These are phyloP conservation scores for Anthostomella pinea DNA, from an alignment of 2,329 filamentous ascomycete species.

Conservation along the genomic window DNA sequence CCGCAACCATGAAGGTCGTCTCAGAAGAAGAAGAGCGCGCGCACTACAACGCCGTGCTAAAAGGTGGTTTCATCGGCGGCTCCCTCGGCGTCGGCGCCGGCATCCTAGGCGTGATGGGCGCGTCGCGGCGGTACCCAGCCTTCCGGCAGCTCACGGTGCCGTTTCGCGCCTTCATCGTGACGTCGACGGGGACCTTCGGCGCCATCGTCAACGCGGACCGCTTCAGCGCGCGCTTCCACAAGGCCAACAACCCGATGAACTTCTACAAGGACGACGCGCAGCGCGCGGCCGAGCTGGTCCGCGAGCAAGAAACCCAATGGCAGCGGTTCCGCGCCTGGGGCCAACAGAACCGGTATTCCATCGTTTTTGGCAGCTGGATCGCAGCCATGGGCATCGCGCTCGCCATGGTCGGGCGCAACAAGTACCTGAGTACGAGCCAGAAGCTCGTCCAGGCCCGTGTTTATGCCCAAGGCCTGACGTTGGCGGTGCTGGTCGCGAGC, in stretches of 20 bases:
- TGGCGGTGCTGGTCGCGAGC: conserved; percentile 78
- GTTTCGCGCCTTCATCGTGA: conserved; percentile 86
- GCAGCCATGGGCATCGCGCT: conserved; percentile 75
- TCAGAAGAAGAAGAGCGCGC: conserved; percentile 88
- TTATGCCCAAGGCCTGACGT: conserved; percentile 85
- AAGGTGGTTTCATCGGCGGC: conserved; percentile 75
- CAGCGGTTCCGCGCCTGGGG: conserved; percentile 71
- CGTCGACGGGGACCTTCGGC: conserved; percentile 76
- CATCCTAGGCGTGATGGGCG: conserved; percentile 62
- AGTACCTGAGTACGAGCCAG: conserved; percentile 70
- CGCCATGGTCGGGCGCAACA: conserved; percentile 73
- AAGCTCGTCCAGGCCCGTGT: conserved; percentile 94
- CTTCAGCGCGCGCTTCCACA: conserved; percentile 62
- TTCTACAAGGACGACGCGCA: conserved; percentile 63
- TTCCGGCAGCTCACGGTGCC: conserved; percentile 83
- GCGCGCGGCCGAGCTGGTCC: conserved; percentile 52
- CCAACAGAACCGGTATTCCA: conserved; percentile 77
- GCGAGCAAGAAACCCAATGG: conserved; percentile 52
- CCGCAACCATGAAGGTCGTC: conserved; percentile 80
- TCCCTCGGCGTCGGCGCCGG: conserved; percentile 65
- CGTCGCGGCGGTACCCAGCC: conserved; percentile 68
- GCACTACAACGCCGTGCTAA: conserved; percentile 79
- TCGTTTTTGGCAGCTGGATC: conserved; percentile 80
- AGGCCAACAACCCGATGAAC: conserved; percentile 62
- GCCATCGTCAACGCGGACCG: conserved; percentile 89